Base-by-base conservation (phyloP, 192 early-diverging fungal species). In the Coemansia sp. region DNA sequence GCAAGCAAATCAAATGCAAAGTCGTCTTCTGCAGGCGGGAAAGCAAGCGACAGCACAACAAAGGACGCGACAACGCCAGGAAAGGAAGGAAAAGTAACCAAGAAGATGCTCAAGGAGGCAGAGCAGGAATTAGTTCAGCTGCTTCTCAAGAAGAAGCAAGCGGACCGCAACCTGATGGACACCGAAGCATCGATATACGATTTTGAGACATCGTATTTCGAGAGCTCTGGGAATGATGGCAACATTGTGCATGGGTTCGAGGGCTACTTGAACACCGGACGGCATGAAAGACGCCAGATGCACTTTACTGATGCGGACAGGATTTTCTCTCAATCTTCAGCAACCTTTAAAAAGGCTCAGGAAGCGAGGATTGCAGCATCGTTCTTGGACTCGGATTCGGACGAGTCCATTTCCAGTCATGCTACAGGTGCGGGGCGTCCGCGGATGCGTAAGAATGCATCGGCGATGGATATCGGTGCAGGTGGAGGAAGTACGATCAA, bases 191-290 rank as follows among this genome's bases (percentile, higher is more conserved):
- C 86, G 23, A 94, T 96, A 39, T 96, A 92, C 75, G 79, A 85
- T 23, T 92, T 92, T 73, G 95, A 96, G 70, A 90, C 90, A 2
- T 90, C 91, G 9, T 96, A 96, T 68, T 81, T 96, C 31, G 95
- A 96, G 76, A 92, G 91, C 58, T 94, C 94, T 0, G 87, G 86
- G 5, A 84, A 86, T 6, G 86, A 89, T 23, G 95, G 95, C 30
- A 96, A 96, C 66, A 89, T 96, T 61, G 89, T 95, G 42, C 81
- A 87, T 37, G 95, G 95, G 1, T 96, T 94, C 61, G 94, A 95
- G 12, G 92, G 90, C 1, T 96, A 96, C 67, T 74, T 95, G 53
- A 86, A 81, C 48, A 85, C 78, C 26, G 69, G 86, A 25, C 76
- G 85, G 5, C 80, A 84, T 30, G 79, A 85, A 25, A 84, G 86